These are phyloP conservation scores for Paraphysoderma sedebokerense DNA, from an alignment of 371 early-diverging fungal species.

Conservation along the genomic window DNA sequence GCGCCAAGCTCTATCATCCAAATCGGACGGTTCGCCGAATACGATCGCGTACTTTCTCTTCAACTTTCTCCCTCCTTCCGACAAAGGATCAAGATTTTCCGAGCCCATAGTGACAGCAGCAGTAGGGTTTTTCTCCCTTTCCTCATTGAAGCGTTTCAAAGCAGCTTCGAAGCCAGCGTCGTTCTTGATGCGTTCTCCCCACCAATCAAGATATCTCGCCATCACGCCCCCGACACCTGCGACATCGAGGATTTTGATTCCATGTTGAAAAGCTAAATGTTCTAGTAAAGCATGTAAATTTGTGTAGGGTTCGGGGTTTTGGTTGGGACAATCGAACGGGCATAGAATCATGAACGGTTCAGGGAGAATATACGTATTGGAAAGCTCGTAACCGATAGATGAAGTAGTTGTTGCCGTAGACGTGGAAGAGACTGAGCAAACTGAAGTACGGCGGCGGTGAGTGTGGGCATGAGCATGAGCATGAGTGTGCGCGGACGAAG, in stretches of 20 bases:
- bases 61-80: not conserved
- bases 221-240: not conserved
- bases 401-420: not conserved
- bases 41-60: not conserved
- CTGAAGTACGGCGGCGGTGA: no score
- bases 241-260: not conserved
- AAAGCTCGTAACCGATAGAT: not conserved
- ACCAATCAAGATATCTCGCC: not conserved
- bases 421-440: no score
- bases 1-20: not conserved
- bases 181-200: not conserved
- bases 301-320: not conserved
- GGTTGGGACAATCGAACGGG: constrained; percentile 1
- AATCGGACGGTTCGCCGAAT: not conserved
- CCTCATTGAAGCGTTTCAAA: not conserved
- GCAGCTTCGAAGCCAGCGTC: not conserved
- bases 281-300: not conserved
- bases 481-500: no score
- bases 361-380: constrained; percentile 1
- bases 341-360: constrained; percentile 1
- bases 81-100: not conserved
- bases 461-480: no score
- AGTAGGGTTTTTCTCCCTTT: not conserved
- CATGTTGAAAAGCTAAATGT: not conserved
- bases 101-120: not conserved